Evolutionary conservation across 306 rosid genomes (phyloP).

Genomic region (Sindora glabra): DNA sequence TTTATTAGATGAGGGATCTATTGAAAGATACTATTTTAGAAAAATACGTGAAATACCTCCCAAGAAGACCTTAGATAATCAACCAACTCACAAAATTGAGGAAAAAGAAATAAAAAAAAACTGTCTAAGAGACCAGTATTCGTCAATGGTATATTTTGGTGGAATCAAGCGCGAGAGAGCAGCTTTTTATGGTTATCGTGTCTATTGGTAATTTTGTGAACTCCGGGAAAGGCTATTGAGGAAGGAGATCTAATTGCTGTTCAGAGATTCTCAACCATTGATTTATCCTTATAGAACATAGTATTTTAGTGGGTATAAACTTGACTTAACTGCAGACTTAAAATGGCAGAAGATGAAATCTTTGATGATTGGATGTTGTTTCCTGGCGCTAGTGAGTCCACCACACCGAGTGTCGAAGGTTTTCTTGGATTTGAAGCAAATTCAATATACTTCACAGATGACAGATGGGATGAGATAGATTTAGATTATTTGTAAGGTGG

Average conservation of each 20-base stretch:
- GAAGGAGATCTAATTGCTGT: too few relatives aligned
- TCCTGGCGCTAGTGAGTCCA: neutral
- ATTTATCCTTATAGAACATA: neutral
- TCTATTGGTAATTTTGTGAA: neutral
- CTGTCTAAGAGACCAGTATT: neutral
- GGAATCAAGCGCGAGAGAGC: conserved; percentile 6
- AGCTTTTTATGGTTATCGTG: neutral
- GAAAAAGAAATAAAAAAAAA: neutral
- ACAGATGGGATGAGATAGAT: neutral
- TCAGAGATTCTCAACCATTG: neutral
- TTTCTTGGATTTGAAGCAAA: neutral
- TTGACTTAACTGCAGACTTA: neutral
- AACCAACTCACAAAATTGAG: neutral
- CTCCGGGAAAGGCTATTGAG: neutral
- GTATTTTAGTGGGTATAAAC: neutral
- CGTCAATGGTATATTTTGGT: neutral
- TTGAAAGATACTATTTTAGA: neutral
- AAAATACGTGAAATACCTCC: neutral
- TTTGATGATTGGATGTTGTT: neutral
- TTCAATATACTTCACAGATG: neutral
- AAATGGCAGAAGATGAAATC: neutral
- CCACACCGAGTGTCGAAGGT: neutral
- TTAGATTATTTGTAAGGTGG: neutral
- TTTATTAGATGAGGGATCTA: neutral
- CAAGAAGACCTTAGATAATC: neutral